Evolutionary conservation across 257 asterid species (phyloP).

Genomic region (Linaria vulgaris): DNA sequence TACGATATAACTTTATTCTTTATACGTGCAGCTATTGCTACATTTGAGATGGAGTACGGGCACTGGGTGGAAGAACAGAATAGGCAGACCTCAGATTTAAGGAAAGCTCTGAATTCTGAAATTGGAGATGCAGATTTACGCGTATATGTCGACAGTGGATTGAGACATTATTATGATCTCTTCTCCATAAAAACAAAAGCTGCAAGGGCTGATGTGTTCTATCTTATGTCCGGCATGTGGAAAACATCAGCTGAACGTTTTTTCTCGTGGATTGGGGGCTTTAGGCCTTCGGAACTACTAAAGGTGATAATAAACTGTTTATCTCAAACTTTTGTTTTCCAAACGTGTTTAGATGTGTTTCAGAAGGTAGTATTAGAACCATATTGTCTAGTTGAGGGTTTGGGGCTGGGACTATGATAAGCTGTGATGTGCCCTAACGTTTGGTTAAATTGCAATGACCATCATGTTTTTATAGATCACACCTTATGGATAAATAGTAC

Average conservation of each 20-base stretch:
- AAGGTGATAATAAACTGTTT: constrained; percentile 44
- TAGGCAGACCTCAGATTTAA: constrained; percentile 71
- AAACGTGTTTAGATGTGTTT: too few relatives aligned
- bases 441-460: too few relatives aligned
- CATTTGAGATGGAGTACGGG: constrained; percentile 89
- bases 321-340: background rate
- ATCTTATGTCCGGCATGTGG: constrained; percentile 90
- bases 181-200: constrained; percentile 75
- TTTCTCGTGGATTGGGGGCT: constrained; percentile 95
- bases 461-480: too few relatives aligned
- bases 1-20: background rate
- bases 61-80: constrained; percentile 89
- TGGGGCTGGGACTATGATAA: too few relatives aligned
- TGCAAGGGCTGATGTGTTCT: constrained; percentile 80
- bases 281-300: constrained; percentile 83
- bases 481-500: too few relatives aligned
- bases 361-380: too few relatives aligned
- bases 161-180: constrained; percentile 73
- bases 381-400: too few relatives aligned
- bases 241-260: constrained; percentile 82
- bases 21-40: constrained; percentile 59
- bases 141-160: constrained; percentile 61
- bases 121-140: constrained; percentile 69
- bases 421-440: too few relatives aligned
- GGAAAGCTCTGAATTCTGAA: constrained; percentile 76